Conservation (phyloP, 208 protist species). For the Acanthamoeba triangularis region DNA sequence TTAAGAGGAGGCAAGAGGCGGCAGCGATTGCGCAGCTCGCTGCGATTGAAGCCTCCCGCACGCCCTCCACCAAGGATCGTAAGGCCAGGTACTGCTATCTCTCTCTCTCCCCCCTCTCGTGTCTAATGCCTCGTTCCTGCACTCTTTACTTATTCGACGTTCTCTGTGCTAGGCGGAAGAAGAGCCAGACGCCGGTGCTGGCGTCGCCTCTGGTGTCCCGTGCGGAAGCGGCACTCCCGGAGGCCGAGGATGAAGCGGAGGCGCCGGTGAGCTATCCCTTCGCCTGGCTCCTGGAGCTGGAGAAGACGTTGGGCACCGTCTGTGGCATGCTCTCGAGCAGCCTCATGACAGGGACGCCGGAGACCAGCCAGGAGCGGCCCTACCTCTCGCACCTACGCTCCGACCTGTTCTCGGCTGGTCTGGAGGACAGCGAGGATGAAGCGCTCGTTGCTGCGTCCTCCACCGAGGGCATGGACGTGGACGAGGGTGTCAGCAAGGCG, state of each 20-base stretch:
- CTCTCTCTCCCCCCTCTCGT: neutral
- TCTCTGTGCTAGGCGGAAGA: neutral
- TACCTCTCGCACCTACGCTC: conserved; percentile 21
- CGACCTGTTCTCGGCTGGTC: neutral
- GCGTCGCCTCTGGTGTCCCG: neutral
- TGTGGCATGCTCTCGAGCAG: conserved; percentile 12
- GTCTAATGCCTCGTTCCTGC: neutral
- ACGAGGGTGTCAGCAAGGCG: neutral
- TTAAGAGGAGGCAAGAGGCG: neutral
- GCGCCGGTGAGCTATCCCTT: neutral
- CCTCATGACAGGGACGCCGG: neutral
- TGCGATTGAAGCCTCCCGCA: neutral
- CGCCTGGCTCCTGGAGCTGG: conserved; percentile 40
- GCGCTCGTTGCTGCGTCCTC: neutral
- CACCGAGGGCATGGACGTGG: neutral
- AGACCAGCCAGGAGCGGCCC: neutral
- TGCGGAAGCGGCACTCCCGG: neutral
- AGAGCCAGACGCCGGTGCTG: neutral
- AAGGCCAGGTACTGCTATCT: neutral
- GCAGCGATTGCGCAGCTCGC: conserved; percentile 2
- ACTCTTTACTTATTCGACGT: neutral
- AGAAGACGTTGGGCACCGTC: conserved; percentile 36
- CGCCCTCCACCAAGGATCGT: neutral
- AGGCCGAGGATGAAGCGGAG: neutral
- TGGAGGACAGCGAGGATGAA: conserved; percentile 3